Percentiles rank a stretch among this genome's conserved stretches.
Conservation (phyloP, 257 asterid species). For the Nemophila menziesii region DNA sequence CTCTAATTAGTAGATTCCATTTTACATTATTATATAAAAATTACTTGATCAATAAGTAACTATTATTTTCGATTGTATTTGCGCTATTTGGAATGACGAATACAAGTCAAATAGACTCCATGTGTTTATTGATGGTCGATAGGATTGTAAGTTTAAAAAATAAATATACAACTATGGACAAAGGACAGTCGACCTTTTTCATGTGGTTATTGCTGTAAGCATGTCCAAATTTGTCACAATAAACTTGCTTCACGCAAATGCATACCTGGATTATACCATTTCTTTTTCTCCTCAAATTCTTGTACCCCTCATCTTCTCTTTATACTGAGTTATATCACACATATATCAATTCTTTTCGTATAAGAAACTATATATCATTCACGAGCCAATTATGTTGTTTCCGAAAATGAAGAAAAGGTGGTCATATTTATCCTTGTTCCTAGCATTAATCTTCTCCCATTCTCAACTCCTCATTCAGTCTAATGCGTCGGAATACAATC, state of each 20-base stretch:
- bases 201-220: slow-evolving; percentile 16
- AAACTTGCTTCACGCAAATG: slow-evolving; percentile 27
- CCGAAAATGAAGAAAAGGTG: slow-evolving; percentile 14
- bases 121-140: no score
- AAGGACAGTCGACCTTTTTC: neutral
- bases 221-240: slow-evolving; percentile 10
- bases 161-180: neutral
- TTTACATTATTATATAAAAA: no score
- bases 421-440: slow-evolving; percentile 12
- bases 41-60: no score
- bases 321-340: neutral
- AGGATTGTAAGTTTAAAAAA: no score
- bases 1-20: no score
- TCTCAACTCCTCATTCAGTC: slow-evolving; percentile 4
- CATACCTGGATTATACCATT: neutral
- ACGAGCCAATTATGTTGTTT: neutral
- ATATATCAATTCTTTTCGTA: neutral
- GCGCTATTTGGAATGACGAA: no score
- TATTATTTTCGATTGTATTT: no score
- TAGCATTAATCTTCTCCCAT: slow-evolving; percentile 7
- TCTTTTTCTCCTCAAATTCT: neutral
- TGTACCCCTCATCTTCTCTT: neutral
- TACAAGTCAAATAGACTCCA: no score
- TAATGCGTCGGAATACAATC: slow-evolving; percentile 44
- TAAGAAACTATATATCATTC: neutral